These are phyloP conservation scores for Dichotomocladium elegans DNA, from an alignment of 371 early-diverging fungal genomes.

Conservation along the genomic window DNA sequence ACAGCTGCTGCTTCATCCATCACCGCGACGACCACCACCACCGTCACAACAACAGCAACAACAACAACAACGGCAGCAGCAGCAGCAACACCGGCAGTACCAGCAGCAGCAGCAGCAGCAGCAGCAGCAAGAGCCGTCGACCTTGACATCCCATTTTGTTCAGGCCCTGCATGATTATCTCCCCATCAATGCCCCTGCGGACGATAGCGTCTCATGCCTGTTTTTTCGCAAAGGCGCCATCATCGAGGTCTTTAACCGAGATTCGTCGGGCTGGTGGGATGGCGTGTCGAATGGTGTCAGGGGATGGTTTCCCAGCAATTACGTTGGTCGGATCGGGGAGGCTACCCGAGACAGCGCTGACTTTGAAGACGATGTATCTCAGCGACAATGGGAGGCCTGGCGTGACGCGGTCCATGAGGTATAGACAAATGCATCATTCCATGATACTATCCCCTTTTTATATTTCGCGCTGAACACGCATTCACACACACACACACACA, in stretches of 20 bases:
- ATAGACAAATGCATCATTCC: neutral
- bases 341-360: conserved; percentile 26
- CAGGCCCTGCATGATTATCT: conserved; percentile 48
- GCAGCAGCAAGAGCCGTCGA: conserved; percentile 11
- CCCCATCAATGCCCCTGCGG: conserved; percentile 32
- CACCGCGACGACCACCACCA: too few species aligned
- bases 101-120: too few species aligned
- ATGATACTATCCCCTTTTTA: neutral
- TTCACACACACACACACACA: too few species aligned
- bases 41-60: too few species aligned
- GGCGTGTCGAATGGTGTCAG: conserved; percentile 39
- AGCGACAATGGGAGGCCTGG: conserved; percentile 28
- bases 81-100: too few species aligned
- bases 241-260: conserved; percentile 48
- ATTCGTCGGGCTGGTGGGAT: conserved; percentile 54
- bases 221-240: conserved; percentile 46
- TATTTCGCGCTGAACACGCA: too few species aligned
- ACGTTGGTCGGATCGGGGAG: conserved; percentile 45
- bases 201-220: conserved; percentile 34
- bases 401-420: conserved; percentile 3
- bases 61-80: neutral
- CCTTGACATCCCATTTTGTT: conserved; percentile 38
- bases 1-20: too few species aligned
- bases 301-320: conserved; percentile 54
- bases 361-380: conserved; percentile 35